These are phyloP conservation scores for Rhododendron ferrugineum DNA, from an alignment of 148 eudicot species.

Conservation along the genomic window DNA sequence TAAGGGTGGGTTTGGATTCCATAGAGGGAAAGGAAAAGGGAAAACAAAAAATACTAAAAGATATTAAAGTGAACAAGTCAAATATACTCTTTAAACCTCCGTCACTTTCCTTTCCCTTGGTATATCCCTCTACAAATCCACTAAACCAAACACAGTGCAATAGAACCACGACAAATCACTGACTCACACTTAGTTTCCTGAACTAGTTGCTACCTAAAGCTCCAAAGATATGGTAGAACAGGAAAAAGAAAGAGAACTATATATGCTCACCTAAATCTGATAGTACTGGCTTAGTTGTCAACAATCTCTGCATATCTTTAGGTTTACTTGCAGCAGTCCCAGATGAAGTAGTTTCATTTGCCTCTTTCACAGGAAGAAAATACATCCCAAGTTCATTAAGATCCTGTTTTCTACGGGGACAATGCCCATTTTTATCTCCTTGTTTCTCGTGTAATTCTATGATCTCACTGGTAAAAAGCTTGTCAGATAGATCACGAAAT, in stretches of 20 bases:
- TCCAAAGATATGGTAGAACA: not conserved
- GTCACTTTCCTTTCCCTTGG: not conserved
- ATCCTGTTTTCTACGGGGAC: slow-evolving; percentile 24
- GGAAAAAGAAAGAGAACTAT: not conserved
- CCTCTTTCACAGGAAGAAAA: slow-evolving; percentile 38
- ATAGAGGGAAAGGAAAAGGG: not conserved
- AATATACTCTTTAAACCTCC: not conserved
- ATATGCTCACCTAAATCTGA: slow-evolving; percentile 60
- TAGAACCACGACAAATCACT: not conserved
- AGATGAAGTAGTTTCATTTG: slow-evolving; percentile 18
- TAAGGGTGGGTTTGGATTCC: not conserved
- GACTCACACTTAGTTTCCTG: not conserved
- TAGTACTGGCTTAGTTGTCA: slow-evolving; percentile 33
- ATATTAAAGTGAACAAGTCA: not conserved
- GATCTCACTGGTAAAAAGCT: slow-evolving; percentile 88
- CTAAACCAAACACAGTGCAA: not conserved
- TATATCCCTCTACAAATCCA: not conserved
- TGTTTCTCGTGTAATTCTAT: slow-evolving; percentile 63
- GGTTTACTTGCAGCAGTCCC: slow-evolving; percentile 19
- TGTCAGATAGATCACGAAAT: slow-evolving; percentile 88
- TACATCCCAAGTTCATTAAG: slow-evolving; percentile 27
- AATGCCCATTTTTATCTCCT: slow-evolving; percentile 23
- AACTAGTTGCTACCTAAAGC: not conserved
- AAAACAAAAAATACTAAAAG: not conserved
- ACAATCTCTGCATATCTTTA: slow-evolving; percentile 16